Percentiles rank a stretch among this genome's conserved stretches.
phyloP scores from a whole-genome alignment of 345 rosid species.

The Bruguiera gymnorhiza region DNA sequence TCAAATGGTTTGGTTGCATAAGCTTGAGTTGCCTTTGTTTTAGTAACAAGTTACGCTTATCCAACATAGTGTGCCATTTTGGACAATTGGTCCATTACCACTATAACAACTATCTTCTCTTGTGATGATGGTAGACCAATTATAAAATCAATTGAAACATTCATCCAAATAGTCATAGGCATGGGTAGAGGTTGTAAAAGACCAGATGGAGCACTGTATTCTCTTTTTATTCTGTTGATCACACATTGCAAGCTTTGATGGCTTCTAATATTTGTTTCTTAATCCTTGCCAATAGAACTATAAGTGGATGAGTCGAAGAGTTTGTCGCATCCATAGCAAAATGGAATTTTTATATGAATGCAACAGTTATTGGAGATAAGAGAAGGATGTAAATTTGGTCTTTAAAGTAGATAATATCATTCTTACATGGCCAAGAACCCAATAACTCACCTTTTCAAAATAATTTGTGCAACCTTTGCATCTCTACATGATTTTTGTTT shows the following conservation, averaged over 20 bases:
- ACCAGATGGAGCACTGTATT: not conserved
- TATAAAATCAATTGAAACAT: not conserved
- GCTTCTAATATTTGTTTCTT: not conserved
- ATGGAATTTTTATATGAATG: not conserved
- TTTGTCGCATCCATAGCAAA: not conserved
- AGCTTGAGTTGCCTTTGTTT: too few species aligned
- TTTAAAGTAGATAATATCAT: not conserved
- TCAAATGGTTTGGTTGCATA: too few species aligned
- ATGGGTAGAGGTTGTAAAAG: not conserved
- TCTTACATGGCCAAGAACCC: not conserved
- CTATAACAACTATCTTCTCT: too few species aligned
- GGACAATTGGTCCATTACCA: too few species aligned
- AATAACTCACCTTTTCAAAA: not conserved
- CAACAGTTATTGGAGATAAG: not conserved
- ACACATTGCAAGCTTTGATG: not conserved
- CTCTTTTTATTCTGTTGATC: not conserved
- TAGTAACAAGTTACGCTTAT: too few species aligned
- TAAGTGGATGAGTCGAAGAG: not conserved
- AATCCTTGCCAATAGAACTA: not conserved
- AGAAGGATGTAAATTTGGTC: not conserved
- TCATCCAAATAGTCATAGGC: not conserved
- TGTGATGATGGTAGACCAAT: not conserved
- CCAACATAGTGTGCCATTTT: too few species aligned
- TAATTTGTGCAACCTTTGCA: too few species aligned
- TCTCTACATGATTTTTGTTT: not conserved